Conservation (phyloP, 202 grass and related monocot genomes). For the Brachypodium distachyon region DNA sequence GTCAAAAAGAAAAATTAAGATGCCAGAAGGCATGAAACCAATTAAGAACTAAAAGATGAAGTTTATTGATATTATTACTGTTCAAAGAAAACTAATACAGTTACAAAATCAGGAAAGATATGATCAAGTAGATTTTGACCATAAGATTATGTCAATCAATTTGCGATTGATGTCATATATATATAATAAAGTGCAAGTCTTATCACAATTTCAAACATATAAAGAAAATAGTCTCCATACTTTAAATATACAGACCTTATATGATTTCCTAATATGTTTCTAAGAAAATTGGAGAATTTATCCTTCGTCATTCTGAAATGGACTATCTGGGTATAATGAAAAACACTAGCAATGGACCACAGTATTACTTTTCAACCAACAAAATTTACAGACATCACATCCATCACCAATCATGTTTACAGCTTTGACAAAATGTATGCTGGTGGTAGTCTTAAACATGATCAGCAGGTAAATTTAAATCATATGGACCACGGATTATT, state of each 20-base stretch:
- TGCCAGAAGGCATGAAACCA: conserved; percentile 1
- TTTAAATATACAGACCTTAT: not conserved
- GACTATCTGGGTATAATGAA: not conserved
- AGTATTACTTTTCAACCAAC: not conserved
- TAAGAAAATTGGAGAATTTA: not conserved
- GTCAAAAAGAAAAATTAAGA: conserved; percentile 35
- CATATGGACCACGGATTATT: no score
- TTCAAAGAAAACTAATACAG: not conserved
- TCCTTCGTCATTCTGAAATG: not conserved
- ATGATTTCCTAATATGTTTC: not conserved
- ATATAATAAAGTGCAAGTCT: not conserved
- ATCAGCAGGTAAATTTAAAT: not conserved
- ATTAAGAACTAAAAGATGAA: not conserved
- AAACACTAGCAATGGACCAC: not conserved
- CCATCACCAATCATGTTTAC: not conserved
- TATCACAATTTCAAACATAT: not conserved
- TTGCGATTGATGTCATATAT: not conserved
- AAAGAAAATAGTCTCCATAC: not conserved
- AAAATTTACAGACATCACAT: not conserved
- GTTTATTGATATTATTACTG: not conserved
- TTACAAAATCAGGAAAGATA: not conserved
- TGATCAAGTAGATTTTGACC: not conserved
- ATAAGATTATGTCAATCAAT: conserved; percentile 6
- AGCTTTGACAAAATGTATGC: not conserved
- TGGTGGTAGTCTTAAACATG: not conserved